phyloP scores from a whole-genome alignment of 257 asterid species.

The Fraxinus quadrangulata region DNA sequence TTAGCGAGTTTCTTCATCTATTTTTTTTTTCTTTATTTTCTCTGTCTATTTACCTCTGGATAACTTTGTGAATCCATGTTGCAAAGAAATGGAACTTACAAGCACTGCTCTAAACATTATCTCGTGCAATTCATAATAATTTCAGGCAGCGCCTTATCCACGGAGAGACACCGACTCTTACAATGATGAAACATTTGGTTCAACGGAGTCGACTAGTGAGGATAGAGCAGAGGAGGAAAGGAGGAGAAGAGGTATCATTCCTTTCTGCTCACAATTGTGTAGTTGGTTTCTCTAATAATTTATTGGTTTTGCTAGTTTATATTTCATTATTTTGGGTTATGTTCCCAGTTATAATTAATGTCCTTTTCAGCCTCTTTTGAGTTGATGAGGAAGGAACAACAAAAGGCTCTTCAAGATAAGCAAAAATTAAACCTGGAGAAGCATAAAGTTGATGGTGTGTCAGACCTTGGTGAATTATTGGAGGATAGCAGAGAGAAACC shows the following conservation, averaged over 20 bases:
- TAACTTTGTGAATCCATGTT: constrained; percentile 7
- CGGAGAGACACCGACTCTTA: constrained; percentile 69
- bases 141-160: constrained; percentile 73
- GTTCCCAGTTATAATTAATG: constrained; percentile 15
- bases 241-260: constrained; percentile 77
- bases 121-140: constrained; percentile 24
- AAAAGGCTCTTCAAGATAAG: constrained; percentile 80
- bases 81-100: background rate
- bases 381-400: constrained; percentile 93
- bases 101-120: constrained; percentile 18
- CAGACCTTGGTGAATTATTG: constrained; percentile 42
- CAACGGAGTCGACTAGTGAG: constrained; percentile 62
- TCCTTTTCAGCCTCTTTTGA: constrained; percentile 77
- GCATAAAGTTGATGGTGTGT: constrained; percentile 42
- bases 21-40: background rate
- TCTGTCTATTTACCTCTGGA: constrained; percentile 5
- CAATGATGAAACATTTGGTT: constrained; percentile 94
- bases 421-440: constrained; percentile 57
- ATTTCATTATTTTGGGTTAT: constrained; percentile 19
- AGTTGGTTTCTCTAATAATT: constrained; percentile 1
- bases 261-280: constrained; percentile 20
- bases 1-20: background rate
- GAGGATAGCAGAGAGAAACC: constrained; percentile 55
- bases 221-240: constrained; percentile 92
- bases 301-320: constrained; percentile 5